Evolutionary conservation across 163 green algal genomes (phyloP), one percentile per base, ranked within the genome.

Genomic region (Chlorella variabilis): DNA sequence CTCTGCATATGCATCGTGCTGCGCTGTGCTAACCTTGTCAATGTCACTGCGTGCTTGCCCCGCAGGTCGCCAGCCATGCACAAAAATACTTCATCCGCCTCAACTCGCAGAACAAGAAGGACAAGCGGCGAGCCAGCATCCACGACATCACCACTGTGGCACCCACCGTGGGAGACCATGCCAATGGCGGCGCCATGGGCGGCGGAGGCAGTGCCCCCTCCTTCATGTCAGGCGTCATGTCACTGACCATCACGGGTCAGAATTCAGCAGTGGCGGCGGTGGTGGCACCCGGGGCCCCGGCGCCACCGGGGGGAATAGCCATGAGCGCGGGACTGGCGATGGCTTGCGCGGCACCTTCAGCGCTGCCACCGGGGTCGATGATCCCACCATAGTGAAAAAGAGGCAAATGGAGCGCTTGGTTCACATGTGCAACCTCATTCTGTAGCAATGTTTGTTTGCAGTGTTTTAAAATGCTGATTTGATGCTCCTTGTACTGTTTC

Each of bases 71-170:
- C 33, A 94, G 83, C 58, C 96, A 98, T 83, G 96, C 96, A 1
- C 96, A 98, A 77, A 98, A 98, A 86, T 98, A 98, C 87, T 98
- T 98, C 86, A 98, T 98, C 69, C 89, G 96, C 29, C 85, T 98
- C 18, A 97, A 96, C 85, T 91, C 85, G 20, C 85, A 93, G 65
- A 95, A 95, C 81, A 98, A 96, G 77, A 95, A 98, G 88, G 94
- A 98, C 86, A 97, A 97, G 85, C 85, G 92, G 39, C 90, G 94
- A 0, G 89, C 90, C 17, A 92, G 77, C 75, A 98, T 98, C 78
- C 95, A 93, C 75, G 89, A 93, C 85, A 93, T 93, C 76, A 92
- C 89, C 34, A 90, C 80, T 39, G 86, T 89, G 21, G 78, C 76
- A 25, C 75, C 76, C 27, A 27, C 77, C 18, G 4, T 34, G 21